These are phyloP conservation scores for Aethionema arabicum DNA, from an alignment of 345 rosid genomes.

Conservation along the genomic window DNA sequence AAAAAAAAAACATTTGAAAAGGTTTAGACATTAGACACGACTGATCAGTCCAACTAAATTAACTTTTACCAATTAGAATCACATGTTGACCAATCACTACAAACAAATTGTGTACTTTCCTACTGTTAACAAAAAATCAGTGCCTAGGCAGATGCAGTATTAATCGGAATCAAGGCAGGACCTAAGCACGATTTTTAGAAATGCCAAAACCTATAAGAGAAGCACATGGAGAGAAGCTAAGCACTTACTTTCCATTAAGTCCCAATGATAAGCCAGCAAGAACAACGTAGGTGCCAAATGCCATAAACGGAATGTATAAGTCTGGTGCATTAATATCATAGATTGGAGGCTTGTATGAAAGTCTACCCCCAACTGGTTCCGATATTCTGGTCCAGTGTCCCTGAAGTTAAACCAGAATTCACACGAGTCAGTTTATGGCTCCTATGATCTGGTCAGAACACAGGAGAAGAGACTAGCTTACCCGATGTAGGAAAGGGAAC, in stretches of 20 bases:
- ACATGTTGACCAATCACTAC: too few species aligned
- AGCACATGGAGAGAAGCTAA: not conserved
- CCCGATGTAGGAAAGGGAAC: slow-evolving; percentile 55
- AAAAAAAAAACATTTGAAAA: too few species aligned
- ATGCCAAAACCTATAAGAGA: not conserved
- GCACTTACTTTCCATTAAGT: slow-evolving; percentile 54
- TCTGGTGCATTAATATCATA: slow-evolving; percentile 77
- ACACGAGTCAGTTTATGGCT: not conserved
- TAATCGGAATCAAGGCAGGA: too few species aligned
- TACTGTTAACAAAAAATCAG: too few species aligned
- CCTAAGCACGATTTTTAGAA: too few species aligned
- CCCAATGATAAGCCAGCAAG: slow-evolving; percentile 69
- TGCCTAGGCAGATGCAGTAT: too few species aligned
- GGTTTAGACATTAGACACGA: too few species aligned
- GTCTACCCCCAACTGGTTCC: slow-evolving; percentile 67
- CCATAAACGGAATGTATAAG: slow-evolving; percentile 74
- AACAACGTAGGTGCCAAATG: slow-evolving; percentile 64
- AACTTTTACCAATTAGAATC: too few species aligned
- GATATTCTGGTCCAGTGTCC: slow-evolving; percentile 76
- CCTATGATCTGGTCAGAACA: not conserved
- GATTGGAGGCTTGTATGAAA: slow-evolving; percentile 65
- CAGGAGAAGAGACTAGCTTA: slow-evolving; percentile 25
- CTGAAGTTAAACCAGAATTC: slow-evolving; percentile 30
- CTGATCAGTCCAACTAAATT: too few species aligned
- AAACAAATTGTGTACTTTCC: too few species aligned